Evolutionary conservation across 2,329 filamentous ascomycete genomes (phyloP), one percentile per base, ranked within the genome.

Genomic region (Monilinia polystroma): DNA sequence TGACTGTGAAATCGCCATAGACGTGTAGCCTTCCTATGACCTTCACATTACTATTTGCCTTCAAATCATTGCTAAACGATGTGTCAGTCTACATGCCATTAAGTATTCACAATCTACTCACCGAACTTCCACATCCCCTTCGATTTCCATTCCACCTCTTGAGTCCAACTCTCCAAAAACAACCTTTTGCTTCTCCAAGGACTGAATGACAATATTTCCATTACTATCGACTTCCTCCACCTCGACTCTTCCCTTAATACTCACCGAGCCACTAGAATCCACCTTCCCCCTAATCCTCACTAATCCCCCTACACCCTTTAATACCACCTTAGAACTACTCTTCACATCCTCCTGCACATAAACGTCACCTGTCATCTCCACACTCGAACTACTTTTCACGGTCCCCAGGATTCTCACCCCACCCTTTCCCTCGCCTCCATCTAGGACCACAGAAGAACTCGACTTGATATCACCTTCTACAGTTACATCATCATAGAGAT

Each of bases 1-100:
- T 66, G 3, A 71, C 69, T 16, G 70, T 69, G n/a, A 73, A 66
- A 66, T 74, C 67, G 3, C 72, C 71, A 51, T 65, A 66, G 1
- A 73, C 69, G 52, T 67, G 63, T 49, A 74, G 41, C 11, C 60
- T 66, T 1, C 73, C 73, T 35, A 68, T 69, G 5, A 74, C 45
- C 6, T 47, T 70, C 20, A 73, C 43, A 29, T 56, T 56, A 2
- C 66, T 66, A 1, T 32, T 69, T 5, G 69, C 56, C 6, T 63
- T 59, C 4, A 72, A 54, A 45, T 70, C 53, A 8, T 63, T 69
- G 23, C 69, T 71, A 59, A 43, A 16, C 11, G 3, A 18, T 32
- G 32, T 41, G 29, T 65, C 23, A 64, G 66, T 43, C 29, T 49
- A 12, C 26, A 29, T 6, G 6, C 11, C 35, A 35, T 41, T 10